Conservation (phyloP, 805 yeast species). For the Pichia paraexigua region DNA sequence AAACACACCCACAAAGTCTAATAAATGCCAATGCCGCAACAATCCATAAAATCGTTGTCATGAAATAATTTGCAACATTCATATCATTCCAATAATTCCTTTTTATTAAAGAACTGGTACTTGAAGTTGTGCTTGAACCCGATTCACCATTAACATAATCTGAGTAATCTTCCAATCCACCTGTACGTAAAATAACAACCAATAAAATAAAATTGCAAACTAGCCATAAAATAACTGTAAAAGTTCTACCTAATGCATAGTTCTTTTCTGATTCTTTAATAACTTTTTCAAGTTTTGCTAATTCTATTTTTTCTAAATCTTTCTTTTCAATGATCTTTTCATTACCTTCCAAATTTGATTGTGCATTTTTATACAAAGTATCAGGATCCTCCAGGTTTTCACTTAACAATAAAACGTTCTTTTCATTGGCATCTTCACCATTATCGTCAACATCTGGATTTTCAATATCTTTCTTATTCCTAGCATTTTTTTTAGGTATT, state of each 20-base stretch:
- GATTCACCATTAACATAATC: slow-evolving; percentile 13
- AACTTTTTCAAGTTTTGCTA: slow-evolving; percentile 1
- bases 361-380: slow-evolving; percentile 21
- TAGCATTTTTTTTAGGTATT: slow-evolving; percentile 56
- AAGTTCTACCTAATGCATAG: slow-evolving; percentile 82
- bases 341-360: slow-evolving; percentile 29
- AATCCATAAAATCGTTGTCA: slow-evolving; percentile 82
- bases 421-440: slow-evolving; percentile 10
- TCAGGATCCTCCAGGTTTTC: slow-evolving; percentile 27
- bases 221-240: slow-evolving; percentile 85
- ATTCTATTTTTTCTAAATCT: slow-evolving; percentile 31
- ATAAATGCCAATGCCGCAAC: slow-evolving; percentile 82
- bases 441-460: slow-evolving; percentile 7
- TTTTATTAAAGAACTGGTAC: slow-evolving; percentile 1
- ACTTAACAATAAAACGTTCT: slow-evolving; percentile 20
- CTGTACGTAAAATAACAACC: slow-evolving; percentile 75
- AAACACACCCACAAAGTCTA: slow-evolving; percentile 64
- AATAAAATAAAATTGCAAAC: slow-evolving; percentile 70
- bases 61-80: slow-evolving; percentile 38
- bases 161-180: slow-evolving; percentile 51
- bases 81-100: slow-evolving; percentile 16
- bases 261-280: slow-evolving; percentile 41
- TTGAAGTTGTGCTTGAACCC: slow-evolving; percentile 21
- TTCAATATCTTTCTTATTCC: slow-evolving; percentile 2
- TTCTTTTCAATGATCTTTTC: slow-evolving; percentile 34